phyloP scores from a whole-genome alignment of 805 yeast genomes.

The Maudiozyma barnettii region DNA sequence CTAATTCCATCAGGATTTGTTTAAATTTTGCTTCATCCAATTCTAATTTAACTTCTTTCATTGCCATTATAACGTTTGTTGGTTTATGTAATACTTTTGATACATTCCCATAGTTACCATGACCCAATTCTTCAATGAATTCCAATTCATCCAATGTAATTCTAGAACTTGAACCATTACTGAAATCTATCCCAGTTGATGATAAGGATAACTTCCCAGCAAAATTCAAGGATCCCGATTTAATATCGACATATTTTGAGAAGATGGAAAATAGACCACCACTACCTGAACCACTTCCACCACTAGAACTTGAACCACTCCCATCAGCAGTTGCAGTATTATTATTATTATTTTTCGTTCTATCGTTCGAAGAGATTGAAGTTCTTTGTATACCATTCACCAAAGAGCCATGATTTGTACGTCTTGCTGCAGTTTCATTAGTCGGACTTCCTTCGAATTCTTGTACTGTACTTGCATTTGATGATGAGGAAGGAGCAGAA shows the following conservation, averaged over 20 bases:
- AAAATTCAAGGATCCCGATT: constrained; percentile 84
- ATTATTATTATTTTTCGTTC: constrained; percentile 12
- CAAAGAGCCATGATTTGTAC: constrained; percentile 25
- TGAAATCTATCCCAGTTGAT: constrained; percentile 84
- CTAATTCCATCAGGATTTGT: constrained; percentile 93
- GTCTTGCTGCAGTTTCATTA: constrained; percentile 16
- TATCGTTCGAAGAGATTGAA: constrained; percentile 25
- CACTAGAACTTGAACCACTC: constrained; percentile 9
- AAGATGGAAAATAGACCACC: constrained; percentile 70
- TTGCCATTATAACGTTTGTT: constrained; percentile 86
- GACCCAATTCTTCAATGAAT: constrained; percentile 79
- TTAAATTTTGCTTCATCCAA: constrained; percentile 88
- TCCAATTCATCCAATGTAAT: constrained; percentile 79
- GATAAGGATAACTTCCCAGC: constrained; percentile 89
- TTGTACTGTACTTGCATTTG: constrained; percentile 5
- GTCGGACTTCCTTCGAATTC: constrained; percentile 25
- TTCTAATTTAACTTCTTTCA: constrained; percentile 92
- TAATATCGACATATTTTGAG: constrained; percentile 81
- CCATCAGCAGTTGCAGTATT: constrained; percentile 7
- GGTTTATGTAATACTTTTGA: constrained; percentile 89
- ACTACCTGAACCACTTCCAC: constrained; percentile 19
- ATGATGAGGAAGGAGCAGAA: constrained; percentile 9
- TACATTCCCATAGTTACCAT: constrained; percentile 95
- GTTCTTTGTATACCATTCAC: constrained; percentile 25
- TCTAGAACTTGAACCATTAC: constrained; percentile 77